Base-by-base conservation (phyloP, 495 filamentous ascomycete genomes). In the Articulospora tetracladia region DNA sequence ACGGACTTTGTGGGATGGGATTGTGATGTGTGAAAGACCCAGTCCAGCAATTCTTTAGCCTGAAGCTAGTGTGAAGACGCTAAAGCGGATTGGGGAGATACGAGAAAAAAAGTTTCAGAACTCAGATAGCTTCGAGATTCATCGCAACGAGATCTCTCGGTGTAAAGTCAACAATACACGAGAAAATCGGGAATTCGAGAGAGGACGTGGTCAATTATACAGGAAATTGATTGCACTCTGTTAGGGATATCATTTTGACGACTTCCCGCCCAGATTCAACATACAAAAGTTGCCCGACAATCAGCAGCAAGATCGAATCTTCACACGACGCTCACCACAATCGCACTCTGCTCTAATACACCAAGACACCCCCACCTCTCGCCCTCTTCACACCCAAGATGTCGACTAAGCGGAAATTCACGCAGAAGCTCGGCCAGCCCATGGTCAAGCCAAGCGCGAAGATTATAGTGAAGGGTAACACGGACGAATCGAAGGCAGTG, bases 401-500 rank as follows among this genome's bases (percentile, higher is more conserved):
- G 80, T 80, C 77, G 55, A 75, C 80, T 39, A 83, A 80, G 64
- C 72, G 81, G 60, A 83, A 79, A 75, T 70, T 76, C 13, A 61
- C 75, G 52, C 66, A 70, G 57, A 72, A 73, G 64, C 68, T 83
- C 57, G 80, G 73, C 55, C 72, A 74, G 58, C 80, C 80, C 0
- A 68, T 69, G 0, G 70, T 78, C 32, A 84, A 82, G 71, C 84
- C 85, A 58, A 85, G 81, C 48, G 78, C 81, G 30, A 90, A 85
- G 61, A 75, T 83, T 22, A 65, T 80, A 30, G 82, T 77, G 41
- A 80, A 87, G 61, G 77, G 66, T 57, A 80, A 79, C 32, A 85
- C 96, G 47, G 85, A 96, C 71, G 91, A 96, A 68, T 84, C 88
- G 17, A 83, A 76, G 56, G 78, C 89, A 41, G 80, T 87, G 3